Conservation (phyloP, 352 stramenopile genomes). For the Pythium sp. region DNA sequence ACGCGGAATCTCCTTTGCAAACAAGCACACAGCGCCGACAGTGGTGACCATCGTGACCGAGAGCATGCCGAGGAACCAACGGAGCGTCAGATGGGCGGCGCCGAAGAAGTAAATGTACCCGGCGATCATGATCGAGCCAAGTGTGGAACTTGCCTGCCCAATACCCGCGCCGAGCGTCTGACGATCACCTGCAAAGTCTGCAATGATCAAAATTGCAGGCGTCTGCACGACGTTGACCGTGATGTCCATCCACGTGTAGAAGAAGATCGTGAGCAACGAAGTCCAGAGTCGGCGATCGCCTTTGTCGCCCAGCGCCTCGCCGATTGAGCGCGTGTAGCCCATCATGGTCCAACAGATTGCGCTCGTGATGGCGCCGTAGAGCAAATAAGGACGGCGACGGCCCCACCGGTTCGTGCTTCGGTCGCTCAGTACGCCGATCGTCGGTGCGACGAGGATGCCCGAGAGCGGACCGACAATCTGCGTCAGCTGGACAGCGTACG, state of each 20-base stretch:
- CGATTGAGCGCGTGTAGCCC: constrained; percentile 65
- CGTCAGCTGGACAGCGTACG: constrained; percentile 68
- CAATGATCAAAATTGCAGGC: constrained; percentile 64
- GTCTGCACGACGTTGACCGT: constrained; percentile 80
- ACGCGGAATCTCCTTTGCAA: constrained; percentile 43
- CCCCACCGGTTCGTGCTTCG: constrained; percentile 47
- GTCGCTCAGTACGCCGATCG: constrained; percentile 68
- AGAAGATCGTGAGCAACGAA: constrained; percentile 55
- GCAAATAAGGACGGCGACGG: constrained; percentile 59
- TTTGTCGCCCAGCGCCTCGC: constrained; percentile 54
- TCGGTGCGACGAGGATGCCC: constrained; percentile 66
- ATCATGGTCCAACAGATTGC: constrained; percentile 68
- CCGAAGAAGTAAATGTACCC: constrained; percentile 75
- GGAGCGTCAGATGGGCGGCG: constrained; percentile 58
- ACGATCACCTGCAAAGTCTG: constrained; percentile 69
- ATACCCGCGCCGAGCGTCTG: constrained; percentile 65
- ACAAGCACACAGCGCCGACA: constrained; percentile 48
- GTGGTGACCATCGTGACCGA: constrained; percentile 60
- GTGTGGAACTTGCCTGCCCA: constrained; percentile 56
- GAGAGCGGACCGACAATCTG: constrained; percentile 70
- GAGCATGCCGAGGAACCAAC: constrained; percentile 71
- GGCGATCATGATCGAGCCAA: constrained; percentile 62
- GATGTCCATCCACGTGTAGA: constrained; percentile 85
- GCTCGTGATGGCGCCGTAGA: constrained; percentile 61
- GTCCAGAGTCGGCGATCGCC: constrained; percentile 46